Percentiles rank a stretch among this genome's conserved stretches.
Conservation (phyloP, 2,329 filamentous ascomycete species). For the Aspergillus persii region DNA sequence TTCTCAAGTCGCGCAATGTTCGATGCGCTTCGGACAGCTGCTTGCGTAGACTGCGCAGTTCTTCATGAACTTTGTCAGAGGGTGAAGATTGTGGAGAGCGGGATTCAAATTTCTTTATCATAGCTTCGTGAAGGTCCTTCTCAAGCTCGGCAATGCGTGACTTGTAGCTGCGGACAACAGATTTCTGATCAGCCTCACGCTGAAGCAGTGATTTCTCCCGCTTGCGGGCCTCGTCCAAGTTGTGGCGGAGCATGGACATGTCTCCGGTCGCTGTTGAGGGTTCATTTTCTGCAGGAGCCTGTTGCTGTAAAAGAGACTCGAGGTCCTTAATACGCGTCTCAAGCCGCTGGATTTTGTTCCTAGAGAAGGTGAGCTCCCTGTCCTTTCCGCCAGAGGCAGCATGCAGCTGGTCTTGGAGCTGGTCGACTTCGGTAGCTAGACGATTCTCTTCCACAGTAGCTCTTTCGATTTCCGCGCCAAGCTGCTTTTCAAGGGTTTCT, state of each 20-base stretch:
- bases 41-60: constrained; percentile 58
- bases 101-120: constrained; percentile 51
- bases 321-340: constrained; percentile 55
- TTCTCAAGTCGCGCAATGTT: constrained; percentile 55
- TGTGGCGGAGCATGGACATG: constrained; percentile 60
- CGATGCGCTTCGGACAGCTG: constrained; percentile 62
- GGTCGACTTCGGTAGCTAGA: constrained; percentile 48
- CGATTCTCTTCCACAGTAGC: constrained; percentile 66
- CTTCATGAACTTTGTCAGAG: constrained; percentile 45
- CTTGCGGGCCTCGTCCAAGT: constrained; percentile 62
- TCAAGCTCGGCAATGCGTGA: constrained; percentile 66
- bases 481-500: constrained; percentile 59
- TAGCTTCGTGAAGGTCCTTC: constrained; percentile 62
- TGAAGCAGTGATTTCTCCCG: constrained; percentile 65
- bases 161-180: constrained; percentile 62
- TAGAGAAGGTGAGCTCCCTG: constrained; percentile 52
- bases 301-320: constrained; percentile 54
- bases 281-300: constrained; percentile 42
- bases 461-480: constrained; percentile 65
- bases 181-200: constrained; percentile 64
- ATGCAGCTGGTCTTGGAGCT: constrained; percentile 53
- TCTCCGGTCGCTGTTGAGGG: constrained; percentile 44
- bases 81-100: constrained; percentile 55
- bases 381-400: constrained; percentile 41
- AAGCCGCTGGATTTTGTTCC: constrained; percentile 64